Conservation (phyloP, 164 flowering plant genomes). For the Aristolochia fimbriata region DNA sequence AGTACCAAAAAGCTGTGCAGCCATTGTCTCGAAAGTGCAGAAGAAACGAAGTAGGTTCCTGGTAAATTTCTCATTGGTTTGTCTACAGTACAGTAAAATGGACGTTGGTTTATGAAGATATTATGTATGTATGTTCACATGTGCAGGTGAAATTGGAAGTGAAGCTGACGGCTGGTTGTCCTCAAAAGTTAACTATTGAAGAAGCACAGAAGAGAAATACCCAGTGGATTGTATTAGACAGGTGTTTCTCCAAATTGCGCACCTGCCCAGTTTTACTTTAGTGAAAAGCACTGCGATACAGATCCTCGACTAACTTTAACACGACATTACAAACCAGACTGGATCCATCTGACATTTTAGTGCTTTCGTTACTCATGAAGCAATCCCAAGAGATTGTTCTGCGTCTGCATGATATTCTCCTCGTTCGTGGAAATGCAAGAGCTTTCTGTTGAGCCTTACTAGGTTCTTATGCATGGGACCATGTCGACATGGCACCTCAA, state of each 20-base stretch:
- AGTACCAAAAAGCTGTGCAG: conserved; percentile 31
- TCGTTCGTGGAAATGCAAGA: too few species aligned
- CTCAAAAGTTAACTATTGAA: conserved; percentile 23
- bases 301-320: too few species aligned
- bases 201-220: conserved; percentile 29
- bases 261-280: too few species aligned
- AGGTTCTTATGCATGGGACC: too few species aligned
- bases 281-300: too few species aligned
- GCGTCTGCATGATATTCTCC: too few species aligned
- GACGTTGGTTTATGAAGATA: not conserved
- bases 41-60: conserved; percentile 26
- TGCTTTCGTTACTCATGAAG: too few species aligned
- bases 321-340: too few species aligned
- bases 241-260: conserved; percentile 10
- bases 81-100: not conserved
- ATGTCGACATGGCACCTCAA: too few species aligned
- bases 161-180: conserved; percentile 36
- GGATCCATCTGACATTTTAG: too few species aligned
- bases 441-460: too few species aligned
- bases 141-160: conserved; percentile 40
- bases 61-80: not conserved
- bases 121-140: not conserved
- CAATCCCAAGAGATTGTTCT: too few species aligned
- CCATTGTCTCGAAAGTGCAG: conserved; percentile 36
- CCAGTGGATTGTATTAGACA: conserved; percentile 40